These are phyloP conservation scores for Hanseniaspora pseudoguilliermondii DNA, from an alignment of 805 yeast species.

Conservation along the genomic window DNA sequence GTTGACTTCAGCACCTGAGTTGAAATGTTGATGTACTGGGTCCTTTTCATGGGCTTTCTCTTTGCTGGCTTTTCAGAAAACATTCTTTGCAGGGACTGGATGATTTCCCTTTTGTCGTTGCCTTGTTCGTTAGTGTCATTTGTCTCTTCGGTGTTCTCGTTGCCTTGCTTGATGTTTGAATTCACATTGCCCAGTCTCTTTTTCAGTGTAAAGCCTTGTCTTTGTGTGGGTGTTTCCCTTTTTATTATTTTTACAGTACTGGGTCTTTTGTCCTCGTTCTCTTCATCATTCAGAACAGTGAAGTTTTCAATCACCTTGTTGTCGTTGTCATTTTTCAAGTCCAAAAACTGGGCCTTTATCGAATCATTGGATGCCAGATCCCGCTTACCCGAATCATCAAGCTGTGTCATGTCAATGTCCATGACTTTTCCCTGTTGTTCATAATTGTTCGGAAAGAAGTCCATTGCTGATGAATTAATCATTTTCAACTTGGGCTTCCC, in stretches of 20 bases:
- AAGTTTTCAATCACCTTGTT: background rate
- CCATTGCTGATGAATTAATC: background rate
- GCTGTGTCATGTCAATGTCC: background rate
- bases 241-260: background rate
- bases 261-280: background rate
- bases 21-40: background rate
- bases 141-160: background rate
- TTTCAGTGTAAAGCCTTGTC: background rate
- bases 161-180: slow-evolving; percentile 4
- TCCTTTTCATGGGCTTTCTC: background rate
- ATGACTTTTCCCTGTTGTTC: background rate
- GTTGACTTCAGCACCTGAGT: background rate
- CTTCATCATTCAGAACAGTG: background rate
- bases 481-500: background rate
- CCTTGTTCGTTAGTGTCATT: background rate
- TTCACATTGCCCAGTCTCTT: background rate
- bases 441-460: background rate
- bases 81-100: background rate
- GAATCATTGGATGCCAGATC: slow-evolving; percentile 1
- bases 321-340: background rate
- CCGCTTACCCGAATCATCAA: background rate
- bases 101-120: background rate
- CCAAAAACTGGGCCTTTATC: background rate
- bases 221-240: background rate
- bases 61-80: background rate